Percentiles rank a stretch among this genome's conserved stretches.
phyloP scores from a whole-genome alignment of 129 eudicot genomes.

The Solidago caesia region DNA sequence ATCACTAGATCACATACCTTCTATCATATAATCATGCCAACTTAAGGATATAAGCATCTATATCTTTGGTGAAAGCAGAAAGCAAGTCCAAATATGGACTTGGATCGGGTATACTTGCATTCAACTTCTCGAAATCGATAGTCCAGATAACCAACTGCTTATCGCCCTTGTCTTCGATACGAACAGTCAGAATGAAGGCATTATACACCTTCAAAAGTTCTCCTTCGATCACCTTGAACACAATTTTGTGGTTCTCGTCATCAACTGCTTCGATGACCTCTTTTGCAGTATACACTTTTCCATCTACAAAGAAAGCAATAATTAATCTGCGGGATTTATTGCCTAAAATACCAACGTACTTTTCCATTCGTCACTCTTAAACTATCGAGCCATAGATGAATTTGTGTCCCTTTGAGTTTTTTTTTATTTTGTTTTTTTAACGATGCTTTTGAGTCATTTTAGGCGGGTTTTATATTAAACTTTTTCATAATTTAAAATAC shows the following conservation, averaged over 20 bases:
- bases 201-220: slow-evolving; percentile 13
- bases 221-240: slow-evolving; percentile 23
- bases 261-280: slow-evolving; percentile 22
- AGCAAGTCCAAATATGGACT: background rate
- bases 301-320: slow-evolving; percentile 12
- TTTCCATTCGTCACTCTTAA: too few relatives aligned
- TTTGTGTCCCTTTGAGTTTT: too few relatives aligned
- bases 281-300: slow-evolving; percentile 9
- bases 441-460: too few relatives aligned
- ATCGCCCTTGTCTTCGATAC: background rate
- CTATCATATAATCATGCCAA: background rate
- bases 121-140: slow-evolving; percentile 18
- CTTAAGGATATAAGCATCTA: background rate
- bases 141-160: slow-evolving; percentile 22
- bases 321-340: too few relatives aligned
- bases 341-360: too few relatives aligned
- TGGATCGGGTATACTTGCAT: slow-evolving; percentile 14
- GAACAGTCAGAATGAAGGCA: background rate
- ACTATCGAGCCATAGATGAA: too few relatives aligned
- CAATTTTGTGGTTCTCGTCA: slow-evolving; percentile 20
- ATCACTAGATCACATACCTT: too few relatives aligned
- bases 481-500: too few relatives aligned
- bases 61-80: background rate
- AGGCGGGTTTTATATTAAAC: too few relatives aligned
- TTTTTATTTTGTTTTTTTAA: too few relatives aligned